phyloP scores from a whole-genome alignment of 139 green algal species.

The Tetradesmus obliquus region DNA sequence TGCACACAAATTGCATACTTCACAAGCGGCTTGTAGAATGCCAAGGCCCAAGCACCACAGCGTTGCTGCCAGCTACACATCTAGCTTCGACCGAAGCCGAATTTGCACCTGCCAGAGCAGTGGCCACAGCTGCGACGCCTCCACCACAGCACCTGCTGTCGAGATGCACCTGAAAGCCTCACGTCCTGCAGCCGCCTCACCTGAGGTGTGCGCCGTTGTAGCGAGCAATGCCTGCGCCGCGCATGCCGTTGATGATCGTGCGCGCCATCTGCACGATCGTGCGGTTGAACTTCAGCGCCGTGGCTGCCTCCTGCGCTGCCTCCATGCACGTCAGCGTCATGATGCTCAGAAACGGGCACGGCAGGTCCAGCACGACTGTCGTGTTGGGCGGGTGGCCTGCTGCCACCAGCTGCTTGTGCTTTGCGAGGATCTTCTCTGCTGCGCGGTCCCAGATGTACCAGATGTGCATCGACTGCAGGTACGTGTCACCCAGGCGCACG shows the following conservation, averaged over 20 bases:
- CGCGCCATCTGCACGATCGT: slow-evolving; percentile 61
- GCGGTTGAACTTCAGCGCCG: slow-evolving; percentile 67
- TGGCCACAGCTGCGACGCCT: no score
- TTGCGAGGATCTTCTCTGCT: slow-evolving; percentile 43
- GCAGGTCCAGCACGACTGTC: slow-evolving; percentile 74
- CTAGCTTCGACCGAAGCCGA: no score
- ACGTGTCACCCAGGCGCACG: slow-evolving; percentile 27
- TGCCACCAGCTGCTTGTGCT: slow-evolving; percentile 49
- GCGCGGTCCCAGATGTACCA: slow-evolving; percentile 56
- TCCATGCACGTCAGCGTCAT: slow-evolving; percentile 60
- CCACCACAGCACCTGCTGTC: no score
- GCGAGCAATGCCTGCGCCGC: slow-evolving; percentile 11
- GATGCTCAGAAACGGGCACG: slow-evolving; percentile 78
- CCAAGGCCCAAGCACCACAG: no score
- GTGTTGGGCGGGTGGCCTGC: slow-evolving; percentile 46
- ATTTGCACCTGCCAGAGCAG: no score
- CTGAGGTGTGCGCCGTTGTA: slow-evolving; percentile 65
- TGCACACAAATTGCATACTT: no score
- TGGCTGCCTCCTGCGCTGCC: slow-evolving; percentile 69
- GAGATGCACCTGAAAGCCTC: no score
- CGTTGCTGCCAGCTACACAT: no score
- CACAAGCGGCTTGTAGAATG: no score
- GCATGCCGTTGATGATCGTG: slow-evolving; percentile 64
- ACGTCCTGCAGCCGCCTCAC: not conserved
- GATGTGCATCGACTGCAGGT: slow-evolving; percentile 47